Base-by-base conservation (phyloP, 208 protist species). In the Acanthamoeba rhysodes region DNA sequence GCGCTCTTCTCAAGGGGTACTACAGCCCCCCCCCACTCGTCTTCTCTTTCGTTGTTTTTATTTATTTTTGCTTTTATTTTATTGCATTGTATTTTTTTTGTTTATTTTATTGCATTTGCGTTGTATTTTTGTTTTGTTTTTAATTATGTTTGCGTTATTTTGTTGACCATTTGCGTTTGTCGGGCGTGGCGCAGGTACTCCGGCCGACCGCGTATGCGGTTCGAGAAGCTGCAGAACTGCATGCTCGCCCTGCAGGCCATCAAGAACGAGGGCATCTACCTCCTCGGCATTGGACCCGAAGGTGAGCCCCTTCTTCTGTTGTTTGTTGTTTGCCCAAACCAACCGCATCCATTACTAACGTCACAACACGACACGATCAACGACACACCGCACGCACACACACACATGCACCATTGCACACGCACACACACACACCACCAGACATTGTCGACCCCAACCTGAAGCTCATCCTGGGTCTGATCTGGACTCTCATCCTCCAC, bases 401-500 rank as follows among this genome's bases (percentile, higher is more conserved):
- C 78, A 9, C 24, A 87, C 50, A 0, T 2, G 0, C 4, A 2
- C 27, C 41, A 37, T 29, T 85, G 55, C 7, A 62, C 37, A 45
- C 37, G 22, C 32, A 45, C 78, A 9, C 24, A 87, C 50, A 0
- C 0, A 0, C 4, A 2, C 27, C 41, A 37, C 12, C 66, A 94
- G 91, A 94, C 70, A 94, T 94, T 41, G 91, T 84, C 37, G 91
- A 94, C 37, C 70, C 70, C 45, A 84, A 94, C 70, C 66, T 85
- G 32, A 94, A 94, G 91, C 91, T 94, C 68, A 94, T 94, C 27
- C 74, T 94, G 14, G 91, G 91, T 48, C n/a, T 94, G 12, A 85
- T 94, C 24, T 94, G 91, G 91, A 78, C 50, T 0, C 91, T 94
- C 50, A 94, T 94, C 48, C 70, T 94, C 34, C 91, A 94, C 70